phyloP scores from a whole-genome alignment of 192 early-diverging fungal genomes.

The Dimargaris xerosporica region DNA sequence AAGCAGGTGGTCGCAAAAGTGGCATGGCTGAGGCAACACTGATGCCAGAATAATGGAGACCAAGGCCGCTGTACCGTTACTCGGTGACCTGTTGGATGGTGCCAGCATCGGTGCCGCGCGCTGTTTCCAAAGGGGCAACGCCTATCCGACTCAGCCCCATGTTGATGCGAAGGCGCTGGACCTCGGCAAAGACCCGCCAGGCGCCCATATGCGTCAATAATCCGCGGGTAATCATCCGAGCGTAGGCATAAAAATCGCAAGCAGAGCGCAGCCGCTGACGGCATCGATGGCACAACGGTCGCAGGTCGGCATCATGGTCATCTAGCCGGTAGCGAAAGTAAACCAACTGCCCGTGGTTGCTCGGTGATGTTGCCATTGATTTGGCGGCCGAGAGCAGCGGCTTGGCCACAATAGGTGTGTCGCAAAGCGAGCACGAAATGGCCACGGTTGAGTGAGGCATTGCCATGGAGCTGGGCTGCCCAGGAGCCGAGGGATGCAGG shows the following conservation, averaged over 20 bases:
- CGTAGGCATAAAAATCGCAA: conserved; percentile 10
- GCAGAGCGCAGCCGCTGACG: conserved; percentile 9
- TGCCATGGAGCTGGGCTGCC: too few relatives aligned
- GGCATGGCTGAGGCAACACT: too few relatives aligned
- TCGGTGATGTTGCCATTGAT: too few relatives aligned
- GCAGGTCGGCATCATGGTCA: conserved; percentile 7
- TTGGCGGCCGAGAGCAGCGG: background rate
- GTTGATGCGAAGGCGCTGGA: conserved; percentile 6
- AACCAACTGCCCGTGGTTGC: background rate
- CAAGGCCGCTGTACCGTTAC: too few relatives aligned
- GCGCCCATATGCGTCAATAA: background rate
- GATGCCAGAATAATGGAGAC: too few relatives aligned
- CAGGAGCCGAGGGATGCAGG: too few relatives aligned
- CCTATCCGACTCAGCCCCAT: conserved; percentile 5
- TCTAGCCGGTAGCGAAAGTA: conserved; percentile 7
- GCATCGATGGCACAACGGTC: conserved; percentile 7
- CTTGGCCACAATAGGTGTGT: conserved; percentile 3
- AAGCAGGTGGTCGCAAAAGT: too few relatives aligned
- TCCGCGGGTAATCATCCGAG: conserved; percentile 10
- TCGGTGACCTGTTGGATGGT: background rate
- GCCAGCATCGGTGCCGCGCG: conserved; percentile 1
- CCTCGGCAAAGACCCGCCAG: conserved; percentile 9
- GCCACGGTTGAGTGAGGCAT: background rate
- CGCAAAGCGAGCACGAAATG: conserved; percentile 1
- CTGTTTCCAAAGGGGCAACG: background rate